Conservation (phyloP, 2,329 filamentous ascomycete species). For the Leptosphaerulina australis region DNA sequence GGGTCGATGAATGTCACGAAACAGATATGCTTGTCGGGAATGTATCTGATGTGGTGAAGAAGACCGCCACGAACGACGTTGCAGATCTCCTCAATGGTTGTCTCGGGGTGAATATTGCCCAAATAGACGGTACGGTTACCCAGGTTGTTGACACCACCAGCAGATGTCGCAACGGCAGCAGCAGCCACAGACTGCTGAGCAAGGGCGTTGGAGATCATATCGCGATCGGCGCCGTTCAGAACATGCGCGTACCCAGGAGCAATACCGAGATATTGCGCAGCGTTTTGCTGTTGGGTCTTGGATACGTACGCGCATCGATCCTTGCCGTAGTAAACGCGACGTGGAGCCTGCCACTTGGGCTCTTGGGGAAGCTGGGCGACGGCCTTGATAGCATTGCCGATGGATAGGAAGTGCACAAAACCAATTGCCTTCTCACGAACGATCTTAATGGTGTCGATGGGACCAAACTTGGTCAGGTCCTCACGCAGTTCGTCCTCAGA, state of each 20-base stretch:
- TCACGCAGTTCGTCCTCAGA: constrained; percentile 91
- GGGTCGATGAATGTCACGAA: constrained; percentile 99
- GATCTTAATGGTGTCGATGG: constrained; percentile 96
- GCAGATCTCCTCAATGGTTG: constrained; percentile 98
- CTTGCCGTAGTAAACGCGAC: constrained; percentile 98
- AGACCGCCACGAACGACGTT: constrained; percentile 96
- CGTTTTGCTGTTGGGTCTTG: constrained; percentile 99
- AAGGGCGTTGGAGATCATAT: constrained; percentile 93
- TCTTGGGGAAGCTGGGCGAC: constrained; percentile 96
- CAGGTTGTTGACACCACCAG: constrained; percentile 95
- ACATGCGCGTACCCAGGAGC: constrained; percentile 96
- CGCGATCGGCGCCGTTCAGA: constrained; percentile 92
- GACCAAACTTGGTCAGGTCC: constrained; percentile 93
- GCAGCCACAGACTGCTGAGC: constrained; percentile 98
- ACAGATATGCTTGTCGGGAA: constrained; percentile 99
- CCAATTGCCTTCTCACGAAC: constrained; percentile 98
- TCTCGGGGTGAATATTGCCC: constrained; percentile 98
- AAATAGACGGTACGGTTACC: constrained; percentile 98
- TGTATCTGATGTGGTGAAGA: constrained; percentile 97
- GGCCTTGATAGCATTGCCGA: constrained; percentile 97
- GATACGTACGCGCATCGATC: constrained; percentile 98
- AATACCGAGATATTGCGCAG: constrained; percentile 96
- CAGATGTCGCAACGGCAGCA: constrained; percentile 93
- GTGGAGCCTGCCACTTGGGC: constrained; percentile 92
- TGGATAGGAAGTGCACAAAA: constrained; percentile 96